Base-by-base conservation (phyloP, 1,284 basidiomycete genomes). In the Chiua sp. region DNA sequence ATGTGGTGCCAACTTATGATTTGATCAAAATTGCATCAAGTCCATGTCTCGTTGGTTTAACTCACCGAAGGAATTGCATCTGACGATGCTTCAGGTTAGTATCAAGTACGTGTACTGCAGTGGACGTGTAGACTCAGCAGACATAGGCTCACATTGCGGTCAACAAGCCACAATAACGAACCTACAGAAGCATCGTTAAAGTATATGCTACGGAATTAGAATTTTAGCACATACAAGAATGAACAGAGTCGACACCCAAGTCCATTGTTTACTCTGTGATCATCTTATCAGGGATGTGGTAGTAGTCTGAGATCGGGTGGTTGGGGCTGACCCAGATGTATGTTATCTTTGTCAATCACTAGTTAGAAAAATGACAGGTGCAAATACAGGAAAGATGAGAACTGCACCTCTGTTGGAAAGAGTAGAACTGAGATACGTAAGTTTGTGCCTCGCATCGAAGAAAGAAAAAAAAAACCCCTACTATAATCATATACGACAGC, bases 201-300 rank as follows among this genome's bases (percentile, higher is more conserved):
- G 26, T 18, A 44, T 47, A 47, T 13, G 6, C 22, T 18, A 26
- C 22, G 0, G 44, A 13, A 39, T 16, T 20, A 39, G 18, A 39
- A 16, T 20, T 20, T 39, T 6, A 8, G 37, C 48, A 54, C 49
- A 35, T 10, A 64, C 62, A 5, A 50, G 7, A 28, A 63, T 22
- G 32, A 55, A 63, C 18, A 63, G 6, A 2, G 39, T 42, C 6
- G 62, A 56, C 10, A 64, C 57, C 53, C 20, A 47, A 8, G 30
- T 60, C 62, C 62, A 64, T 2, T 35, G 62, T 30, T 60, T 63
- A 51, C 12, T 33, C 62, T 63, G 13, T 20, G 18, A 26, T n/a
- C n/a, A 13, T 33, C 16, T 20, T 16, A 37, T 37, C 8, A 26
- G 26, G 26, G 26, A 26, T 26, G 26, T 26, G 26, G 26, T n/a